phyloP scores from a whole-genome alignment of 208 protist species.

The Sergeia podlipaevii region DNA sequence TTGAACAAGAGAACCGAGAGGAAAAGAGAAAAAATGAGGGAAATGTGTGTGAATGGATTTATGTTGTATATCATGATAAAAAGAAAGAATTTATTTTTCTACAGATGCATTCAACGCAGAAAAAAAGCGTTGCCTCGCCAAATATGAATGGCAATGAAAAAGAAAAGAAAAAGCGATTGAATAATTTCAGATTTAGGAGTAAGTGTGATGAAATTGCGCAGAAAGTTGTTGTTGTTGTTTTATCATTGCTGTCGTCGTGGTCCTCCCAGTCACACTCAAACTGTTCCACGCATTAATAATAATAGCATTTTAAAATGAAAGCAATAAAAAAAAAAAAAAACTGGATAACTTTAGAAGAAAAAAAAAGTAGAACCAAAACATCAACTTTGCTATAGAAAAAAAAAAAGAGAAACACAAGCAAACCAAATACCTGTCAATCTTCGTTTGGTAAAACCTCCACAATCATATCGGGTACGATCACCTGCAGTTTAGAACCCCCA shows the following conservation, averaged over 20 bases:
- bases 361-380: not conserved
- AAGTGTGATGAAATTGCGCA: not conserved
- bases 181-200: not conserved
- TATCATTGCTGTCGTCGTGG: no score
- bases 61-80: no score
- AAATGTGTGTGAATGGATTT: no score
- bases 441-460: not conserved
- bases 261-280: no score
- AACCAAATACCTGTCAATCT: not conserved
- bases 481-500: slow-evolving; percentile 9
- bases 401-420: not conserved
- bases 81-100: no score
- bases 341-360: slow-evolving; percentile 2
- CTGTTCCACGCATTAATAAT: no score
- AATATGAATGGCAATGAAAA: no score
- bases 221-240: no score
- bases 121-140: not conserved
- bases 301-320: no score
- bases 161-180: no score
- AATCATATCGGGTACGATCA: slow-evolving; percentile 15
- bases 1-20: not conserved
- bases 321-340: slow-evolving; percentile 8
- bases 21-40: slow-evolving; percentile 3
- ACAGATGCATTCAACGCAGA: not conserved
- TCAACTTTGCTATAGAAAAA: slow-evolving; percentile 7